Evolutionary conservation across 1,139 yeast species (phyloP).

Genomic region (Suhomyces bribrorum): DNA sequence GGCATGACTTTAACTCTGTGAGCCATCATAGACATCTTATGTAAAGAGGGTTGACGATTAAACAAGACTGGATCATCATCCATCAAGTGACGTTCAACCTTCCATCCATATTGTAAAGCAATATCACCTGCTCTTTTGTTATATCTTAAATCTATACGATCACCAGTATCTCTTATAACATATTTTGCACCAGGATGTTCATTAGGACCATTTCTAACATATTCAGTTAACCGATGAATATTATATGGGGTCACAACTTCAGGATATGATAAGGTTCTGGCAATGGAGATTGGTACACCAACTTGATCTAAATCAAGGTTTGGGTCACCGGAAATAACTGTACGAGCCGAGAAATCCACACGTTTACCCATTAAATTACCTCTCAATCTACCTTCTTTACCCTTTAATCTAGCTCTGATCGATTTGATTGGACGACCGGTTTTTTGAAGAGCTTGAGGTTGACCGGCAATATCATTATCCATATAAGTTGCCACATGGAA

Average conservation of each 20-base stretch:
- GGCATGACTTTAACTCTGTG: constrained; percentile 99
- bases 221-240: constrained; percentile 87
- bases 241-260: constrained; percentile 97
- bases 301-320: constrained; percentile 96
- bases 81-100: constrained; percentile 96
- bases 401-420: constrained; percentile 97
- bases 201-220: constrained; percentile 96
- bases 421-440: constrained; percentile 99
- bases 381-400: constrained; percentile 98
- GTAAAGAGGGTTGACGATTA: constrained; percentile 98
- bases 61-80: constrained; percentile 96
- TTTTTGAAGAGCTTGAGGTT: constrained; percentile 97
- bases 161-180: constrained; percentile 97
- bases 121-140: constrained; percentile 98
- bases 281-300: constrained; percentile 97
- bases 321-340: constrained; percentile 99
- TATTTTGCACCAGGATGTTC: constrained; percentile 99
- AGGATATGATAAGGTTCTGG: constrained; percentile 92
- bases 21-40: constrained; percentile 99
- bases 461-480: constrained; percentile 99
- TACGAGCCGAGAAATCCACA: constrained; percentile 98
- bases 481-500: constrained; percentile 99
- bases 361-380: constrained; percentile 99
- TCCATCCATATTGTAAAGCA: constrained; percentile 98
- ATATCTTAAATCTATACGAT: constrained; percentile 94